Conservation (phyloP, 768 basidiomycete genomes). For the Boletus tomentosulus region DNA sequence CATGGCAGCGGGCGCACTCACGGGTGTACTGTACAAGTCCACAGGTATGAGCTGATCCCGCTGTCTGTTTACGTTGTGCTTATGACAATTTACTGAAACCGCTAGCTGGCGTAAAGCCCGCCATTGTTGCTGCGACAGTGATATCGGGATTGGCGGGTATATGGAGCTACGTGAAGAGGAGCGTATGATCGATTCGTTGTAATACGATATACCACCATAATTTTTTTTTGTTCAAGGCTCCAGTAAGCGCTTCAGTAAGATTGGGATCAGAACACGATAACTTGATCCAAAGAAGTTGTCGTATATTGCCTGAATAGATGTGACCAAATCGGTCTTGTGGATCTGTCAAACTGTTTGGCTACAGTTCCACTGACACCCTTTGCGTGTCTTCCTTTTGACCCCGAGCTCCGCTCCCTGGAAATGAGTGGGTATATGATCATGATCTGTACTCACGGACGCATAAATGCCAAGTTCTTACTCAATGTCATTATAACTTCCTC, state of each 20-base stretch:
- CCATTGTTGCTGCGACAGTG: conserved; percentile 82
- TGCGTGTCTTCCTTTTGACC: conserved; percentile 36
- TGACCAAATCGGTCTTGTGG: conserved; percentile 34
- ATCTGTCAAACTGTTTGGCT: conserved; percentile 35
- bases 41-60: conserved; percentile 65
- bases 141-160: conserved; percentile 87
- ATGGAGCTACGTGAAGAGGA: conserved; percentile 95
- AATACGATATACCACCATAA: conserved; percentile 38
- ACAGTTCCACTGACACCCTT: conserved; percentile 32
- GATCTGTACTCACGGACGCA: conserved; percentile 33
- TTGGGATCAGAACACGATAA: conserved; percentile 20
- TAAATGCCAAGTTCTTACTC: conserved; percentile 36
- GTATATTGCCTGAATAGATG: conserved; percentile 28
- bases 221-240: conserved; percentile 41
- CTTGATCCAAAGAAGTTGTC: conserved; percentile 29
- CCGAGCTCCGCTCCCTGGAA: conserved; percentile 40
- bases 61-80: conserved; percentile 35
- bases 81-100: conserved; percentile 30
- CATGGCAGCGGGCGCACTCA: conserved; percentile 87
- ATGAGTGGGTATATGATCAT: conserved; percentile 36
- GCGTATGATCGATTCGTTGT: conserved; percentile 58
- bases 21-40: conserved; percentile 88
- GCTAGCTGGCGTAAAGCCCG: conserved; percentile 88
- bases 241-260: conserved; percentile 30
- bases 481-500: conserved; percentile 28